Conservation (phyloP, 768 basidiomycete species). For the Kwoniella sp. region DNA sequence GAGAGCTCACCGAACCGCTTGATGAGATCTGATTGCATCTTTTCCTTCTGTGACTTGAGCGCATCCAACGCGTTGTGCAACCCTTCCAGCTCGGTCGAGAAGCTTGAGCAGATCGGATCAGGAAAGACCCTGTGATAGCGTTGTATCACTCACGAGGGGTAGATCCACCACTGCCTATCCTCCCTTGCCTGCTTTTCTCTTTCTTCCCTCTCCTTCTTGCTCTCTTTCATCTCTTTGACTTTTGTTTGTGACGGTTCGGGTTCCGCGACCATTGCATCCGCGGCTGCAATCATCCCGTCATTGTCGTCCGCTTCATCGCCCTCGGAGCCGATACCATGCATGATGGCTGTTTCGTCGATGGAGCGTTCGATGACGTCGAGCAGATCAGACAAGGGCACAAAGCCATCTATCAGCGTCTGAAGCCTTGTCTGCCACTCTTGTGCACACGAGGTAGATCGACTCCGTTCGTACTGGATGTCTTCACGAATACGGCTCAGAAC, state of each 20-base stretch:
- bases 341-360: constrained; percentile 33
- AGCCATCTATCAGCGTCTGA: constrained; percentile 7
- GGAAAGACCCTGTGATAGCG: background rate
- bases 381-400: constrained; percentile 19
- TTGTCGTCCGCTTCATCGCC: constrained; percentile 23
- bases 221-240: constrained; percentile 16
- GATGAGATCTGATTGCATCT: constrained; percentile 28
- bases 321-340: constrained; percentile 3
- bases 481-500: constrained; percentile 20
- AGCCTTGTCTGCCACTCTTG: constrained; percentile 15
- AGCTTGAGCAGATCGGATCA: constrained; percentile 11
- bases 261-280: constrained; percentile 6
- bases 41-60: constrained; percentile 15
- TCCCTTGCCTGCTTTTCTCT: constrained; percentile 25
- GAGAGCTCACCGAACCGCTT: constrained; percentile 24
- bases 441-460: background rate
- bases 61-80: constrained; percentile 18
- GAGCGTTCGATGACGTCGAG: constrained; percentile 31
- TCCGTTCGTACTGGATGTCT: constrained; percentile 15
- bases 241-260: background rate
- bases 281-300: constrained; percentile 13
- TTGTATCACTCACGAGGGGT: constrained; percentile 28
- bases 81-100: constrained; percentile 20
- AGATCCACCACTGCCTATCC: constrained; percentile 39
- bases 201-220: constrained; percentile 20